Evolutionary conservation across 352 stramenopile genomes (phyloP).

Genomic region (Phytophthora sp.): DNA sequence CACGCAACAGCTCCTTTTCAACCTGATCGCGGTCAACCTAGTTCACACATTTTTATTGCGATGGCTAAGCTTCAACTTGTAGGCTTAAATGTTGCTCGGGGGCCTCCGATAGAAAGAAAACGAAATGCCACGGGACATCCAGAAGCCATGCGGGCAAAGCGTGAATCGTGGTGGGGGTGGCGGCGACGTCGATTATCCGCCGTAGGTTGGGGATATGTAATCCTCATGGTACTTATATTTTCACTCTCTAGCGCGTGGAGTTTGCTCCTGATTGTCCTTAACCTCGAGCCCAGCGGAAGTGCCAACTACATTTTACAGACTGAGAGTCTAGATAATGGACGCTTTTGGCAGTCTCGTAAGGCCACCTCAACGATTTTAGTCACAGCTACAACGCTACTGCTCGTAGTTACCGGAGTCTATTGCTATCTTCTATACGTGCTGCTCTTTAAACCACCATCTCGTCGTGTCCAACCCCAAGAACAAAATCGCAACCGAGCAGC

Average conservation of each 20-base stretch:
- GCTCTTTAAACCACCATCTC: conserved; percentile 6
- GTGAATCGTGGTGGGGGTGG: conserved; percentile 18
- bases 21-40: too few relatives aligned
- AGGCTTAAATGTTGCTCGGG: conserved; percentile 1
- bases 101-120: conserved; percentile 1
- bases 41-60: too few relatives aligned
- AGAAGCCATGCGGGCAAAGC: neutral
- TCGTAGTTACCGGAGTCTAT: conserved; percentile 23
- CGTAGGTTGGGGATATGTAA: conserved; percentile 20
- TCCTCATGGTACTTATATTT: conserved; percentile 27
- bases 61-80: too few relatives aligned
- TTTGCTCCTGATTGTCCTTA: conserved; percentile 42
- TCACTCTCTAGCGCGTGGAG: conserved; percentile 33
- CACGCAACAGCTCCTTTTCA: too few relatives aligned
- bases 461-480: neutral
- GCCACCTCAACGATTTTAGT: neutral
- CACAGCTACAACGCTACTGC: conserved; percentile 6
- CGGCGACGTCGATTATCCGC: conserved; percentile 10
- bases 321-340: conserved; percentile 31
- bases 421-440: conserved; percentile 29
- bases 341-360: conserved; percentile 15
- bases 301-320: conserved; percentile 47
- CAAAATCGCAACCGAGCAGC: conserved; percentile 1
- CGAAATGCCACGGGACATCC: neutral
- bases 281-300: conserved; percentile 33